Base-by-base conservation (phyloP, 1,139 yeast genomes). In the Nakaseomyces uthaithaninus region DNA sequence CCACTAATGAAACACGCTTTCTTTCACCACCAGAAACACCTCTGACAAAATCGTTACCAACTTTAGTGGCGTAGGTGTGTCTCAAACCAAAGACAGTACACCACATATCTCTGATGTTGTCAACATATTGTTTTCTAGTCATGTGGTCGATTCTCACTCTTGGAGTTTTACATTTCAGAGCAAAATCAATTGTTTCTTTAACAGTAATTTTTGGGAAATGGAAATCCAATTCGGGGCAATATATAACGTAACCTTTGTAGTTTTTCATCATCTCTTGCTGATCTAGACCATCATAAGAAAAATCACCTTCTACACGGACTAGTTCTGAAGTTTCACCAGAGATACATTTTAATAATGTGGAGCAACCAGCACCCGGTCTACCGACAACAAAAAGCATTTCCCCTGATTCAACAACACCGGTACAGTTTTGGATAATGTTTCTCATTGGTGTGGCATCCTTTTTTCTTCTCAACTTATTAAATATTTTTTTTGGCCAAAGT, bases 21-120 rank as follows among this genome's bases (percentile, higher is more conserved):
- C 80, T 63, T 57, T 75, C 80, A 61, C 81, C 81, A 52, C 81
- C 81, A 41, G 80, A 74, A 22, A 75, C 77, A 60, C 81, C 81
- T 51, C 79, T 68, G 22, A 75, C 73, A 46, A 66, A 72, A 58
- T 75, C 80, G 51, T 74, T 73, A 52, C 81, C 81, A 42, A 75
- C 80, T 46, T 71, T 71, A 28, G 80, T 75, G 41, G 67, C 63
- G 52, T 65, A 65, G 2, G 80, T 70, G 53, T 75, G 80, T 36
- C 73, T 64, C 41, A 77, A 64, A 45, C 84, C 84, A 53, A 76
- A 75, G 7, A 69, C 71, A 3, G 80, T 72, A 44, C 72, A 70
- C 62, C 74, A 66, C 44, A 74, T 58, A 48, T 74, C 74, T 51
- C 71, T 65, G 61, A 69, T 59, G 43, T 66, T 63, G 39, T 70